Evolutionary conservation across 202 grass and related monocot species (phyloP), one percentile per base, ranked within the genome.

Genomic region (Miscanthus sacchariflorus): DNA sequence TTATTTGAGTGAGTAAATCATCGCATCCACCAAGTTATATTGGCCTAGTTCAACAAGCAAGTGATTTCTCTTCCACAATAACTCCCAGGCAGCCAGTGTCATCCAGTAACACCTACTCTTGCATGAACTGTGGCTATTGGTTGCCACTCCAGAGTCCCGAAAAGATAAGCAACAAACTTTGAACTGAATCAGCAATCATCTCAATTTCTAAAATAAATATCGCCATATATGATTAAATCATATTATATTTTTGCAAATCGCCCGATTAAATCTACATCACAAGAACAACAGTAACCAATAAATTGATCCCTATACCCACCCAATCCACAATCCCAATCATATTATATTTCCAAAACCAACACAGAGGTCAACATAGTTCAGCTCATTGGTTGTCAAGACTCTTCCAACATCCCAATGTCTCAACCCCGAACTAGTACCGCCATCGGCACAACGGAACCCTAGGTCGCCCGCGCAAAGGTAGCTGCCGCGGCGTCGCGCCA

Each of bases 391-490:
- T 11, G 28, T 76, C 14, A 2, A 67, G 70, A 76, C 63, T 39
- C 4, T 75, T 81, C 48, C 24, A 30, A 44, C 70, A 66, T 69
- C 42, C 40, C 63, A 72, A 52, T 75, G 24, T 13, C 63, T 66
- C 63, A 28, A 64, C 36, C 65, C 48, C 12, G 39, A 6, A 28
- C 70, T 50, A 74, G 36, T 27, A 70, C 27, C 19, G 39, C 28
- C 12, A 91, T 25, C 23, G 9, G 81, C 24, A 35, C 27, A 68
- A 68, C 12, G 12, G 19, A 88, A 91, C 72, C 86, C 86, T 91
- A 86, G 86, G 56, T 91, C 33, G 43, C 42, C 61, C 54, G 56
- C 27, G 63, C 70, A 54, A 49, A 12, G 43, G 25, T 50, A 64
- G 21, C 10, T 13, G 24, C 19, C 17, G 58, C 7, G 58, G 17